These are phyloP conservation scores for Penicillium macrosclerotiorum DNA, from an alignment of 495 filamentous ascomycete genomes.

Conservation along the genomic window DNA sequence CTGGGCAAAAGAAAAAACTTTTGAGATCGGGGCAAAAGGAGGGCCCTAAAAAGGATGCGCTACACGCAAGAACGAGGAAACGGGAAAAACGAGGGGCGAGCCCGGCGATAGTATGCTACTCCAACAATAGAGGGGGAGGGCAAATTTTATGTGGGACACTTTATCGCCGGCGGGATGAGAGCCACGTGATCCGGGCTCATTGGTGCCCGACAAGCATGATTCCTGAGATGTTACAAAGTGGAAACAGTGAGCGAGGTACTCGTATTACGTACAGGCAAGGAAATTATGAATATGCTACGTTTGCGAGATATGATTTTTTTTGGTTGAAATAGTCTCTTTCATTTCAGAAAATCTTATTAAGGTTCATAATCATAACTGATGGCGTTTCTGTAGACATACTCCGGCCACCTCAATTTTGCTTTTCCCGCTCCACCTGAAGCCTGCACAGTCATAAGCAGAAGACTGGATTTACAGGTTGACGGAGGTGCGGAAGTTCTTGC, in stretches of 20 bases:
- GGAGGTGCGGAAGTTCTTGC: constrained; percentile 82
- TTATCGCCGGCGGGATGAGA: constrained; percentile 24
- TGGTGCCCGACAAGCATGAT: constrained; percentile 24
- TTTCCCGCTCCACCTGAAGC: not conserved
- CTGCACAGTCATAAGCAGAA: constrained; percentile 7
- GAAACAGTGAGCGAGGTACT: no score
- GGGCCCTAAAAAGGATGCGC: constrained; percentile 14
- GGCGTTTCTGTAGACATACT: constrained; percentile 9
- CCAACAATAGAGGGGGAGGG: constrained; percentile 25
- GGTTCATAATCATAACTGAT: constrained; percentile 34
- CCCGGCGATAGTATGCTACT: constrained; percentile 20
- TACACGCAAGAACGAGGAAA: constrained; percentile 15
- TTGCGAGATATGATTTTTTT: not conserved
- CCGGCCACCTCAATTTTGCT: constrained; percentile 21
- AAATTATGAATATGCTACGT: no score
- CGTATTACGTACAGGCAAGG: no score
- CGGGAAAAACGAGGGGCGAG: constrained; percentile 13
- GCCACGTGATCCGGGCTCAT: constrained; percentile 22
- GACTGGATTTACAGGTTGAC: constrained; percentile 72
- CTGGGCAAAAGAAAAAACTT: constrained; percentile 17
- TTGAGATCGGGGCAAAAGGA: constrained; percentile 11
- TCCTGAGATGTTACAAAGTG: not conserved
- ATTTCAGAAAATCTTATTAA: constrained; percentile 30
- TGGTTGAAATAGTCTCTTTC: constrained; percentile 21
- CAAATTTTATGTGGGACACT: constrained; percentile 38